Percentiles rank a stretch among this genome's conserved stretches.
phyloP scores from a whole-genome alignment of 306 rosid genomes.

The Medicago truncatula region DNA sequence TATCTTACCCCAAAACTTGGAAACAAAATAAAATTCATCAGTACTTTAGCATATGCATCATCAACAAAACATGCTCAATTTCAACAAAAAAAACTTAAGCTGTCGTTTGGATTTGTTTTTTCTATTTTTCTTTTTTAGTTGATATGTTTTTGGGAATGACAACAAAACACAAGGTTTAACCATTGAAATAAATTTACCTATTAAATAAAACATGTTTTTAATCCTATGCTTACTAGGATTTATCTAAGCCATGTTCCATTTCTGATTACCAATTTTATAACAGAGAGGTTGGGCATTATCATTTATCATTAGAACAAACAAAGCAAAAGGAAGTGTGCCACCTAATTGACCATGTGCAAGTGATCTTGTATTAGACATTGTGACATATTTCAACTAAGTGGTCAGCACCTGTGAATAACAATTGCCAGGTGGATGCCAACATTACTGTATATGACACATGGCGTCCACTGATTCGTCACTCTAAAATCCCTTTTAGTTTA shows the following conservation, averaged over 20 bases:
- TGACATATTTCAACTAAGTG: constrained; percentile 12
- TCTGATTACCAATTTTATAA: constrained; percentile 15
- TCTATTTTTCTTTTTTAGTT: too few relatives aligned
- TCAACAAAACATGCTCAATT: too few relatives aligned
- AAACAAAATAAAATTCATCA: not conserved
- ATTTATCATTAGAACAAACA: not conserved
- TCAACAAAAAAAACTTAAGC: too few relatives aligned
- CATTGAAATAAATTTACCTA: too few relatives aligned
- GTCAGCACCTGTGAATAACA: constrained; percentile 2
- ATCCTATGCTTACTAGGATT: not conserved
- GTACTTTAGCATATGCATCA: too few relatives aligned
- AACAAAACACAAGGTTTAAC: too few relatives aligned
- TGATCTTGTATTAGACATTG: constrained; percentile 1
- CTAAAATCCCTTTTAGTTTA: too few relatives aligned
- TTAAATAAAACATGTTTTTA: too few relatives aligned
- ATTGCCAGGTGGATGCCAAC: not conserved
- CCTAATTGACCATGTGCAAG: constrained; percentile 34
- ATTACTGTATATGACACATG: not conserved
- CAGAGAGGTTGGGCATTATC: not conserved
- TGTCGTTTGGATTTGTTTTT: too few relatives aligned
- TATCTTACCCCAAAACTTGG: not conserved
- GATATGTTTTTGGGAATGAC: too few relatives aligned
- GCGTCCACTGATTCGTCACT: not conserved
- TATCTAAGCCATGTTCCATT: constrained; percentile 1
- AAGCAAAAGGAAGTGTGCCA: constrained; percentile 30